A percentile compares a stretch with the other conserved stretches of the same genome.
phyloP scores from a whole-genome alignment of 2,329 filamentous ascomycete species.

The Xylariaceae sp. region DNA sequence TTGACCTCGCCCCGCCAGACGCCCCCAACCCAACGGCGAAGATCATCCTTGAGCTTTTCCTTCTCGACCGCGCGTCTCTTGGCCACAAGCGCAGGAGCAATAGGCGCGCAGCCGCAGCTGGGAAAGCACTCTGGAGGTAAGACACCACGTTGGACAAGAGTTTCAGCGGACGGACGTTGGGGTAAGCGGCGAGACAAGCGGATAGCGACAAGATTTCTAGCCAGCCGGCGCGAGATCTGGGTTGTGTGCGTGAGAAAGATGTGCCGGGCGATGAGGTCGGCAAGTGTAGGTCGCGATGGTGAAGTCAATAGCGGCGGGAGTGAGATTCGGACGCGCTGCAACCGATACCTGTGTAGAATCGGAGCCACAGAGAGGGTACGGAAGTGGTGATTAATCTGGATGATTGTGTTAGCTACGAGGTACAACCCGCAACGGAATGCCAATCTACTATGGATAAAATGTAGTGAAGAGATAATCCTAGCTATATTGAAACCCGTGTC shows the following conservation, averaged over 20 bases:
- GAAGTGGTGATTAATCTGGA: constrained; percentile 56
- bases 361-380: constrained; percentile 58
- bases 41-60: constrained; percentile 60
- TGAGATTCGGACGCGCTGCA: constrained; percentile 49
- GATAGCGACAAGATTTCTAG: constrained; percentile 59
- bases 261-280: constrained; percentile 56
- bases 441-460: neutral
- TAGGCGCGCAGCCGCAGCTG: constrained; percentile 35
- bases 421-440: neutral
- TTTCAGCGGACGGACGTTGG: constrained; percentile 52
- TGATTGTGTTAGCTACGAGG: constrained; percentile 13
- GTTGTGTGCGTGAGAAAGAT: constrained; percentile 65
- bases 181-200: constrained; percentile 57
- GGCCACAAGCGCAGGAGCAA: constrained; percentile 59
- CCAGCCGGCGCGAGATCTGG: constrained; percentile 57
- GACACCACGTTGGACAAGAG: constrained; percentile 58
- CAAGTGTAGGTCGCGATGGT: constrained; percentile 52
- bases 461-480: neutral
- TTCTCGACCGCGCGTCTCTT: constrained; percentile 58
- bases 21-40: constrained; percentile 59
- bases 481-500: neutral
- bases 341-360: constrained; percentile 58
- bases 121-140: constrained; percentile 54
- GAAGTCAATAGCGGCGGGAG: constrained; percentile 53
- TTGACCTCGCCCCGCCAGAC: constrained; percentile 50